Evolutionary conservation across 2,329 filamentous ascomycete genomes (phyloP).

Genomic region (Tympanopsis confertula): DNA sequence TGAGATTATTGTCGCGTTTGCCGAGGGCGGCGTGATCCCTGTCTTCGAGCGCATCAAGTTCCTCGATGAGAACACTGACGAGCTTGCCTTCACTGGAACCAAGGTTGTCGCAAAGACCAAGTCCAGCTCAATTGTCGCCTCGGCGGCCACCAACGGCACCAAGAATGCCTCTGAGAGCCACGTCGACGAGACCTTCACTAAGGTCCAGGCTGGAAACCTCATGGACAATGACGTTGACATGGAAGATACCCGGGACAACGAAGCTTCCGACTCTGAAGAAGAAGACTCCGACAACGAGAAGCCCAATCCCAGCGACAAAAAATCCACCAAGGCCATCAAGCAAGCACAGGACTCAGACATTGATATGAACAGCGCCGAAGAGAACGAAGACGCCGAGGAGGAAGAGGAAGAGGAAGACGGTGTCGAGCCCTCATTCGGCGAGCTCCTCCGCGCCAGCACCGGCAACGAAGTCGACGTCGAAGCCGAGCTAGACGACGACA

Average conservation of each 20-base stretch:
- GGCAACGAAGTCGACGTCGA: conserved; percentile 42
- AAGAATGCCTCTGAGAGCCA: conserved; percentile 32
- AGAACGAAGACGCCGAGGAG: conserved; percentile 9
- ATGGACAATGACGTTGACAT: conserved; percentile 14
- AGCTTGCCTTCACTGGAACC: conserved; percentile 26
- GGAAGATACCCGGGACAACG: conserved; percentile 14
- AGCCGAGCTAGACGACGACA: conserved; percentile 24
- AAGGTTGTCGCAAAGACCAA: conserved; percentile 27
- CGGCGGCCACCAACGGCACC: conserved; percentile 35
- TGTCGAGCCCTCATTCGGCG: conserved; percentile 46
- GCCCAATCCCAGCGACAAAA: conserved; percentile 8
- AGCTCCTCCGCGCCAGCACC: conserved; percentile 40
- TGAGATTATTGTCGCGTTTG: conserved; percentile 28
- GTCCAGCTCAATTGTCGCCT: conserved; percentile 22
- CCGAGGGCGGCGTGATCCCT: conserved; percentile 29
- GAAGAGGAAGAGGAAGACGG: conserved; percentile 23
- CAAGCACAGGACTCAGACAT: background rate
- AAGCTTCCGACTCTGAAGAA: conserved; percentile 2
- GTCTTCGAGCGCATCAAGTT: conserved; percentile 31
- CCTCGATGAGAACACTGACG: conserved; percentile 26
- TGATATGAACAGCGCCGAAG: background rate
- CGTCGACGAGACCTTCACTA: conserved; percentile 42
- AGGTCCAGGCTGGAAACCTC: conserved; percentile 31
- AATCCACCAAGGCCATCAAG: background rate
- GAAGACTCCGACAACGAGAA: conserved; percentile 12